These are phyloP conservation scores for Tolypocladium ophioglossoides DNA, from an alignment of 2,329 filamentous ascomycete species.

Conservation along the genomic window DNA sequence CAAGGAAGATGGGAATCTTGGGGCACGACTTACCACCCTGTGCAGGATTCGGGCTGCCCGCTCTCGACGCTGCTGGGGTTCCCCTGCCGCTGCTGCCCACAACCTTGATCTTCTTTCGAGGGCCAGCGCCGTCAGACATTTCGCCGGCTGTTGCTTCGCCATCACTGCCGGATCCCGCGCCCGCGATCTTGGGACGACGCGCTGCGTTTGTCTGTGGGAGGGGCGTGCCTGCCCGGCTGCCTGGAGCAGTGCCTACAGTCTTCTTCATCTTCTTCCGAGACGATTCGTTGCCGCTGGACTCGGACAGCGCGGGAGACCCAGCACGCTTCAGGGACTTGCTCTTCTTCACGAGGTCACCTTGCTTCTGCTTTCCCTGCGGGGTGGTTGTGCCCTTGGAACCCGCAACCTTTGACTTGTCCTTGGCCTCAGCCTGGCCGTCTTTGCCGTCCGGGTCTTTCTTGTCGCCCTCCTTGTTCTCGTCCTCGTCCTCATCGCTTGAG, in stretches of 20 bases:
- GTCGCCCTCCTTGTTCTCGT: slow-evolving; percentile 42
- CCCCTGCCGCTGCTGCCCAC: slow-evolving; percentile 33
- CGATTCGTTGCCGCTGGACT: slow-evolving; percentile 86
- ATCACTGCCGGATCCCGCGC: slow-evolving; percentile 55
- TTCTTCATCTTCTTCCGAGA: slow-evolving; percentile 69
- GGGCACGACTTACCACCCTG: slow-evolving; percentile 25
- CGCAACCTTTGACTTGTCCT: slow-evolving; percentile 40
- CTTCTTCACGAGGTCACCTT: slow-evolving; percentile 33
- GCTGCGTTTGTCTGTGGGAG: slow-evolving; percentile 28
- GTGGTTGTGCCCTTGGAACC: slow-evolving; percentile 60
- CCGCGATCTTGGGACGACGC: slow-evolving; percentile 30
- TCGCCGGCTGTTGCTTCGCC: slow-evolving; percentile 61
- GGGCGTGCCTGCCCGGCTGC: slow-evolving; percentile 46
- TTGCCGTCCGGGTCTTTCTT: slow-evolving; percentile 55
- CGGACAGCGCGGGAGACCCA: slow-evolving; percentile 78
- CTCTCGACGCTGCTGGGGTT: slow-evolving; percentile 49
- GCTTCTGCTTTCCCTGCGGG: slow-evolving; percentile 36
- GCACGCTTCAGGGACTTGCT: slow-evolving; percentile 65
- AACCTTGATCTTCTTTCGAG: slow-evolving; percentile 47
- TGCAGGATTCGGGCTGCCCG: slow-evolving; percentile 45
- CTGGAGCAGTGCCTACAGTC: slow-evolving; percentile 35
- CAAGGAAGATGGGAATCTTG: neutral
- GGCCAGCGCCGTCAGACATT: slow-evolving; percentile 44
- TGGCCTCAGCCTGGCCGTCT: slow-evolving; percentile 40
- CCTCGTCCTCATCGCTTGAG: slow-evolving; percentile 22